These are phyloP conservation scores for Biscogniauxia sp. DNA, from an alignment of 2,329 filamentous ascomycete genomes.

Conservation along the genomic window DNA sequence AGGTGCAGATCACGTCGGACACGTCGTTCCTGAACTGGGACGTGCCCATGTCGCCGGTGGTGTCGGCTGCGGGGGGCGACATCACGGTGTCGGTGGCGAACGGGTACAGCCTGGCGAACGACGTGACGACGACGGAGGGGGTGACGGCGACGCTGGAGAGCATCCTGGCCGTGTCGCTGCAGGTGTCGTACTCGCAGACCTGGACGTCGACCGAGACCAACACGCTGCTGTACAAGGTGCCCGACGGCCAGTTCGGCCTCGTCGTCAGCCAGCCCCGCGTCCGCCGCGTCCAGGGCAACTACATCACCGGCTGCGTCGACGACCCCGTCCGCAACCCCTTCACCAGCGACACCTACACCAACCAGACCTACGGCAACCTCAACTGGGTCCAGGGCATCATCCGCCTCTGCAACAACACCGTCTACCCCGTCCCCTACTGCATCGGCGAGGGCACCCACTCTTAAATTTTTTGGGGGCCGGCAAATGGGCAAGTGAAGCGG, in stretches of 20 bases:
- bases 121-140: conserved; percentile 23
- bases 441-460: conserved; percentile 31
- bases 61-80: conserved; percentile 28
- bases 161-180: conserved; percentile 26
- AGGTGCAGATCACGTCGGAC: conserved; percentile 25
- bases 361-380: conserved; percentile 32
- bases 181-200: conserved; percentile 23
- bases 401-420: conserved; percentile 35
- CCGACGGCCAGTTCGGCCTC: conserved; percentile 36
- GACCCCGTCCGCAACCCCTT: conserved; percentile 26
- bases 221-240: conserved; percentile 32
- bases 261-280: conserved; percentile 38
- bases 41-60: conserved; percentile 35
- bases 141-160: conserved; percentile 20
- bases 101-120: conserved; percentile 36
- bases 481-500: too few species aligned
- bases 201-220: conserved; percentile 35
- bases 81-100: conserved; percentile 30
- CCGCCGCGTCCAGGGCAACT: conserved; percentile 33
- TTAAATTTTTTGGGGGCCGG: too few species aligned
- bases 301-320: conserved; percentile 36
- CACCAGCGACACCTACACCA: conserved; percentile 34
- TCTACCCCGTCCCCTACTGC: conserved; percentile 37
- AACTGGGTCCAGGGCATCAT: conserved; percentile 41
- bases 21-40: conserved; percentile 39